Percentiles rank a stretch among this genome's conserved stretches.
Evolutionary conservation across 1,139 yeast genomes (phyloP).

Genomic region (Kodamaea sp.): DNA sequence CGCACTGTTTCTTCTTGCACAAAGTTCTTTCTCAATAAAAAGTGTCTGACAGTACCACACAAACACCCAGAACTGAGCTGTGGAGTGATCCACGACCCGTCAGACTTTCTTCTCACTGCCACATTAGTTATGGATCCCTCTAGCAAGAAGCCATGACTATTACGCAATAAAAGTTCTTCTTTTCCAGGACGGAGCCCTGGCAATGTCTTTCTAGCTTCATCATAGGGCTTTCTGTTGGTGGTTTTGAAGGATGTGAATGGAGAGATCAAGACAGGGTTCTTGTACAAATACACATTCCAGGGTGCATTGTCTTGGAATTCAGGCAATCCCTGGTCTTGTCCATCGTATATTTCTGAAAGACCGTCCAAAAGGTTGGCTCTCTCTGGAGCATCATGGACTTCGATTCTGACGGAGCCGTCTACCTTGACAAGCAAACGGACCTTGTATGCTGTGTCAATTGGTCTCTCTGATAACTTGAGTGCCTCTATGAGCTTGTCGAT

Average conservation of each 20-base stretch:
- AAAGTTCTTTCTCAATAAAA: conserved; percentile 54
- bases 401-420: conserved; percentile 53
- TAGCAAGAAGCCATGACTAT: conserved; percentile 59
- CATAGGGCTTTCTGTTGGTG: conserved; percentile 67
- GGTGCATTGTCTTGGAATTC: neutral
- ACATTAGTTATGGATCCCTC: conserved; percentile 88
- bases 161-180: conserved; percentile 73
- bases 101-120: conserved; percentile 54
- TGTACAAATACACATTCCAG: conserved; percentile 68
- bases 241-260: conserved; percentile 91
- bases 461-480: conserved; percentile 27
- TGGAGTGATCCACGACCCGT: conserved; percentile 78
- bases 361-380: conserved; percentile 49
- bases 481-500: conserved; percentile 47
- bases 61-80: conserved; percentile 73
- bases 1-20: conserved; percentile 57
- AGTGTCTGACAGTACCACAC: conserved; percentile 79
- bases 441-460: conserved; percentile 49
- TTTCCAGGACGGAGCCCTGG: conserved; percentile 36
- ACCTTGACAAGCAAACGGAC: conserved; percentile 55
- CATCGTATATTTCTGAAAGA: neutral
- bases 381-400: conserved; percentile 43
- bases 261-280: conserved; percentile 53
- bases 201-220: conserved; percentile 56
- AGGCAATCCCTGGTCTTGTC: neutral